Base-by-base conservation (phyloP, 345 rosid genomes). In the Populus nigra region DNA sequence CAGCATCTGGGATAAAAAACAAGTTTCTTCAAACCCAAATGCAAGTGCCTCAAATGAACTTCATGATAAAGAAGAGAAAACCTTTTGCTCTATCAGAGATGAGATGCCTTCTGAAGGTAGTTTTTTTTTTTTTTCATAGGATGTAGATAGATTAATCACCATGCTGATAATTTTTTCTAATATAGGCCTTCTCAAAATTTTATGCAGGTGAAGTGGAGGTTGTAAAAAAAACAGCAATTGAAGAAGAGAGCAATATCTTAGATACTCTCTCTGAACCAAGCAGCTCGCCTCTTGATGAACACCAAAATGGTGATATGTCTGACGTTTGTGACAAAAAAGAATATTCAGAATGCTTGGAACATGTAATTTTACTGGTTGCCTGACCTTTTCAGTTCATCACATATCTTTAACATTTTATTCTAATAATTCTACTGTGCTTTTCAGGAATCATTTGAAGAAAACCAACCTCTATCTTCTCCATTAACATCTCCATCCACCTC, bases 41-140 rank as follows among this genome's bases (percentile, higher is more conserved):
- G 41, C 78, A 25, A 71, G 73, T 82, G 78, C 77, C 82, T 71
- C 73, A 11, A 68, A 65, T 50, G 80, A 86, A 35, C 47, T 68
- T 73, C 72, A 74, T 73, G 86, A 77, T 71, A 77, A 77, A 55
- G 84, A 76, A 31, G 91, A 80, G 43, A 88, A 81, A 78, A 80
- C 49, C 12, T 68, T 45, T 11, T 70, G 53, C 53, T 74, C 77
- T 35, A 63, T 18, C 10, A 61, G 68, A 68, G 85, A 87, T 22
- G 83, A 82, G 80, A 80, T 55, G 49, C 73, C 59, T 76, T 81
- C 82, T 13, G 76, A 69, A 88, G 98, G 98, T 93, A 88, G 31
- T 43, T 23, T 36, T 67, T 67, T 2, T 18, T 3, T 29, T 1
- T 29, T 29, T 29, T 31, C 50, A 72, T 75, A 50, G 62, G 69